Evolutionary conservation across 2,329 filamentous ascomycete species (phyloP).

Genomic region (Neofusicoccum laricinum): DNA sequence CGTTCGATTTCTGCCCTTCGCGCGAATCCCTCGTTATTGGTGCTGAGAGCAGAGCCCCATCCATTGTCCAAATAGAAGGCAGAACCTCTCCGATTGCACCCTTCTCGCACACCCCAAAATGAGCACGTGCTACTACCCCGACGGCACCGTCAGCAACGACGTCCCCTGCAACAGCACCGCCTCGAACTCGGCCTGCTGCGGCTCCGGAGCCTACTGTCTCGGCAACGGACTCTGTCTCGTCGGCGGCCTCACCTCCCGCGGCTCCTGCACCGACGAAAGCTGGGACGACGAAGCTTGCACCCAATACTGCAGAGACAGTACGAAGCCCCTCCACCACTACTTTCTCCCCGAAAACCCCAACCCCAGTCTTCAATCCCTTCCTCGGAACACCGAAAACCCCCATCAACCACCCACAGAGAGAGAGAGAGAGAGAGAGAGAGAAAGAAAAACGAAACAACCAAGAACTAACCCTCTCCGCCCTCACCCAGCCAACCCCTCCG

Average conservation of each 20-base stretch:
- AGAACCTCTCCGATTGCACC: too few species aligned
- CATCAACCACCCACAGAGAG: neutral
- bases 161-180: conserved; percentile 8
- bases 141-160: neutral
- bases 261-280: conserved; percentile 2
- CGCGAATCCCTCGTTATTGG: too few species aligned
- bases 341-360: too few species aligned
- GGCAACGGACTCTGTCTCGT: conserved; percentile 14
- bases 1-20: too few species aligned
- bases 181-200: neutral
- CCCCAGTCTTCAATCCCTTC: too few species aligned
- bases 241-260: neutral
- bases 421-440: neutral
- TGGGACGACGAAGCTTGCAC: conserved; percentile 1
- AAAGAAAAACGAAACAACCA: too few species aligned
- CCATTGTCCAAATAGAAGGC: too few species aligned
- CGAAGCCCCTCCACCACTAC: neutral
- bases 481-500: neutral
- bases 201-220: conserved; percentile 3
- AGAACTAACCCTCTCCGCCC: too few species aligned
- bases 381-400: too few species aligned
- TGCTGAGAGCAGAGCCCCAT: too few species aligned
- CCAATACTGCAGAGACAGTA: conserved; percentile 8
- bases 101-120: neutral
- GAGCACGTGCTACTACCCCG: conserved; percentile 2